A percentile compares a stretch with the other conserved stretches of the same genome.
Evolutionary conservation across 352 stramenopile genomes (phyloP).

Genomic region (Phytophthora palmivora): DNA sequence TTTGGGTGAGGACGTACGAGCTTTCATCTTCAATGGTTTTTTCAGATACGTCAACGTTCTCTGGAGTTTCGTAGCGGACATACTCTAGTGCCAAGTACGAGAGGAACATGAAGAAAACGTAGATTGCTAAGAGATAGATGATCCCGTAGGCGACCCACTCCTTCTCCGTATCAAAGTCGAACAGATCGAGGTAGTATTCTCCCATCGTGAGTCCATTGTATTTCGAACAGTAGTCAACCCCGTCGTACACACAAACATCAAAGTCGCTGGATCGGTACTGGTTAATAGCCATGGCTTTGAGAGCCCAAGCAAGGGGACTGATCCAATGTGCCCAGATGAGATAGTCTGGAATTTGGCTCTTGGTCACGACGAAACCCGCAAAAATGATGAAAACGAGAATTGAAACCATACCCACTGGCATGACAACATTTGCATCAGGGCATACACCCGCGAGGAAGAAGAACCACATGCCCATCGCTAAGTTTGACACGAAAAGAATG

Average conservation of each 20-base stretch:
- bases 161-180: constrained; percentile 17
- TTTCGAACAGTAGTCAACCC: constrained; percentile 8
- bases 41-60: constrained; percentile 14
- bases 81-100: constrained; percentile 21
- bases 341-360: constrained; percentile 36
- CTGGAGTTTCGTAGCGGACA: constrained; percentile 17
- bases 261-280: constrained; percentile 39
- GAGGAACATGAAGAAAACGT: constrained; percentile 26
- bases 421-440: constrained; percentile 15
- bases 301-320: constrained; percentile 49
- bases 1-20: constrained; percentile 19
- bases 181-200: constrained; percentile 24
- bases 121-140: constrained; percentile 14
- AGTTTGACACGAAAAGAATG: constrained; percentile 16
- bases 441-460: constrained; percentile 18
- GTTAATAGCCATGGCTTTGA: constrained; percentile 39
- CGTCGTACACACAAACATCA: constrained; percentile 24
- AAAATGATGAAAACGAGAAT: constrained; percentile 45
- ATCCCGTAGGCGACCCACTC: constrained; percentile 21
- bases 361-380: constrained; percentile 22
- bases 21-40: constrained; percentile 14
- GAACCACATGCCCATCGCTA: constrained; percentile 20
- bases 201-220: constrained; percentile 24
- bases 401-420: constrained; percentile 18
- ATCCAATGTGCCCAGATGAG: constrained; percentile 59